These are phyloP conservation scores for Neofusicoccum umdonicola DNA, from an alignment of 2,329 filamentous ascomycete genomes.

Conservation along the genomic window DNA sequence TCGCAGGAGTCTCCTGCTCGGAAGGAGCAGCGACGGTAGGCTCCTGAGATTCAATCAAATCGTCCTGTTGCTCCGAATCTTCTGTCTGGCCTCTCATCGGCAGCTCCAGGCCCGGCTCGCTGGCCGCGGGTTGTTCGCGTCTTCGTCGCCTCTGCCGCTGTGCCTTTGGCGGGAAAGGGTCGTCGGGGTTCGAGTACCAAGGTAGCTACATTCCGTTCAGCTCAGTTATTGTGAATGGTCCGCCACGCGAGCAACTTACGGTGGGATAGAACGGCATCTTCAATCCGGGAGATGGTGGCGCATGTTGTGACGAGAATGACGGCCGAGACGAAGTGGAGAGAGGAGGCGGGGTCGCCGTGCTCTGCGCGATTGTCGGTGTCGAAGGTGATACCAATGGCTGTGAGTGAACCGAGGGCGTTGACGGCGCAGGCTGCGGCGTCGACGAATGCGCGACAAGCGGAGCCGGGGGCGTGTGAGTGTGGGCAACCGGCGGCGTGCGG, in stretches of 20 bases:
- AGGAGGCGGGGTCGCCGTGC: conserved; percentile 31
- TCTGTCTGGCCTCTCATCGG: conserved; percentile 46
- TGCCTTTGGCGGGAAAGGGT: conserved; percentile 53
- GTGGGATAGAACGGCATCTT: conserved; percentile 51
- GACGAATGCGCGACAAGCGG: conserved; percentile 18
- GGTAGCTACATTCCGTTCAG: conserved; percentile 45
- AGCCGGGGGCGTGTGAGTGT: conserved; percentile 29
- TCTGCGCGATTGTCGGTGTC: conserved; percentile 30
- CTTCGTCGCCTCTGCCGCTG: conserved; percentile 46
- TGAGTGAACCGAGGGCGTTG: conserved; percentile 36
- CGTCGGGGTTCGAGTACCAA: conserved; percentile 58
- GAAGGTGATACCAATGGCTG: conserved; percentile 33
- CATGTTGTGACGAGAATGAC: conserved; percentile 26
- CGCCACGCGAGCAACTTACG: conserved; percentile 32
- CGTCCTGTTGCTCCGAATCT: conserved; percentile 34
- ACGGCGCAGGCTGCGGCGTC: conserved; percentile 24
- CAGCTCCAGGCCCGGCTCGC: conserved; percentile 47
- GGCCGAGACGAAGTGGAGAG: conserved; percentile 22
- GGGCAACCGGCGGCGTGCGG: conserved; percentile 33
- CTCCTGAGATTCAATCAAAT: conserved; percentile 39
- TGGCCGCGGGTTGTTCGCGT: conserved; percentile 37
- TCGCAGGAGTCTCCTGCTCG: conserved; percentile 56
- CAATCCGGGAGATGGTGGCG: conserved; percentile 23
- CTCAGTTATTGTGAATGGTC: neutral
- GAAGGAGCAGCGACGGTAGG: conserved; percentile 46